Base-by-base conservation (phyloP, 805 yeast genomes). In the Ogataea angusta region DNA sequence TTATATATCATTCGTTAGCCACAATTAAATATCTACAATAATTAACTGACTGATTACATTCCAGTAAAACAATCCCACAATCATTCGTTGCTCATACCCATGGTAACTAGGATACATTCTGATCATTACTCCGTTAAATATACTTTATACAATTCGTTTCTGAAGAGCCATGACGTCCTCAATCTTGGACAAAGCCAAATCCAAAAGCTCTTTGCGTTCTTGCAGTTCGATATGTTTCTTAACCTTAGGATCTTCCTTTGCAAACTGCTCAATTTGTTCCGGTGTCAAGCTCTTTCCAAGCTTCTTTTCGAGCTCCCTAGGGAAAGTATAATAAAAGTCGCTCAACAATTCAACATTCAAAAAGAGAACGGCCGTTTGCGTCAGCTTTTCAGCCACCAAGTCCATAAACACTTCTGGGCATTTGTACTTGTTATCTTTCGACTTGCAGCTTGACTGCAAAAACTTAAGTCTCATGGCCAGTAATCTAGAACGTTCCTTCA, bases 341-440 rank as follows among this genome's bases (percentile, higher is more conserved):
- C 95, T 85, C 47, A 93, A 69, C 41, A 93, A 69, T 63, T 93
- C 99, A 41, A 95, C 98, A 58, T 93, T 93, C 59, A 93, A 67
- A 55, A 93, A 93, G 46, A 93, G 64, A 3, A 93, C 93, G 0
- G 99, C 93, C 0, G 99, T 93, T 10, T 91, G 84, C 0, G 97
- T 87, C 17, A 93, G 68, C 62, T 93, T 93, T 47, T 88, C 90
- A 37, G 93, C 83, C 4, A 93, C 96, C 2, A 88, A 95, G 57
- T 88, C 95, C 59, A 93, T 69, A 52, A 90, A 95, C 6, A 90
- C 76, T 61, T 93, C 99, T 0, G 99, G 99, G 58, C 99, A 93
- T 51, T 81, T 83, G 59, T 82, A 88, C 61, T 85, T 89, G 61
- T 83, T 85, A 31, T 80, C 88, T 53, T 85, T 85, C 47, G 73